Base-by-base conservation (phyloP, 164 flowering plant genomes). In the Liquidambar formosana region DNA sequence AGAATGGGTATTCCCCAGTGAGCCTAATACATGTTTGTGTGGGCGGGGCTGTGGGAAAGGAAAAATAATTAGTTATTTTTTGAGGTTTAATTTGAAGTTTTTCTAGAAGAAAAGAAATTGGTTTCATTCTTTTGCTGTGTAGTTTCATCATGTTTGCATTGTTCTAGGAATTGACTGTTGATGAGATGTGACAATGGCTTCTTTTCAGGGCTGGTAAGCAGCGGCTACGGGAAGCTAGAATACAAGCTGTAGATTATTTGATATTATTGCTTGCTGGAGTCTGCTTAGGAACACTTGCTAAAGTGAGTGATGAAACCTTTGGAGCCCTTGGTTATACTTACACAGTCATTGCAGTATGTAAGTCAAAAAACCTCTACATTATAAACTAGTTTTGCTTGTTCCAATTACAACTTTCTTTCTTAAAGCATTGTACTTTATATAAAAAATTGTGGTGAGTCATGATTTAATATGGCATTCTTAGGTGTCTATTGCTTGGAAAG, bases 301-400 rank as follows among this genome's bases (percentile, higher is more conserved):
- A 95, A 91, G 96, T 92, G 81, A 95, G 93, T 33, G 99, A 93
- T 63, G 97, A 88, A 83, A 87, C 89, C 61, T 86, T 95, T 75
- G 99, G 99, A 12, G 80, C 88, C 15, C 66, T 70, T 14, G 99
- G 99, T 61, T 95, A 95, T 75, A 87, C 91, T 28, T 91, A 95
- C 72, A 95, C 99, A 2, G 90, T 95, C 73, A 95, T 95, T 66
- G 97, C 97, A 69, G 94, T 90, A 66, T 92, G 98, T 94, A 89
- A 94, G 98, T 89, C 43, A 0, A 41, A 67, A n/a, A 67, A 47
- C 19, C 56, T 68, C 69, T 15, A 15, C 62, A 8, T 10, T 64
- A 15, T 41, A 59, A 54, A n/a, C 13, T 33, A 33, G 41, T 27
- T 21, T 52, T 57, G 28, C 45, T 70, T 51, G 23, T 43, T 28